phyloP scores from a whole-genome alignment of 1,139 yeast genomes.

The Yamadazyma sp. region DNA sequence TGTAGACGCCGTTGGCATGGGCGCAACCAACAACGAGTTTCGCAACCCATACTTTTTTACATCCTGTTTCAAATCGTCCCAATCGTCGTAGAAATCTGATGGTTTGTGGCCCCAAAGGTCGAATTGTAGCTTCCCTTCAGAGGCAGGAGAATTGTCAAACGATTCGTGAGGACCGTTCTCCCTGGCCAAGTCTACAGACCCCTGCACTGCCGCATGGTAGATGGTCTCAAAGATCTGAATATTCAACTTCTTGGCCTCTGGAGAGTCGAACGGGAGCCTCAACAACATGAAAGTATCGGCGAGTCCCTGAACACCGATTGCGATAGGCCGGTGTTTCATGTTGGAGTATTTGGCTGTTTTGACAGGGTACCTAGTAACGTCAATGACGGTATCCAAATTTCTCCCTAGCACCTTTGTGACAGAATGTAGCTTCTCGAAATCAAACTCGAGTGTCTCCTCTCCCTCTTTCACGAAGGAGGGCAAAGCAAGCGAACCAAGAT shows the following conservation, averaged over 20 bases:
- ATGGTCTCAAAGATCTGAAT: conserved; percentile 86
- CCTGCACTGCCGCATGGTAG: conserved; percentile 82
- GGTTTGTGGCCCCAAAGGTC: conserved; percentile 83
- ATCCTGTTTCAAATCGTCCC: conserved; percentile 68
- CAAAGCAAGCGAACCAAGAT: conserved; percentile 53
- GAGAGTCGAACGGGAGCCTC: conserved; percentile 78
- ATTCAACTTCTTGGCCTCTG: conserved; percentile 68
- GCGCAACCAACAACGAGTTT: conserved; percentile 83
- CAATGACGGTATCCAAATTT: conserved; percentile 76
- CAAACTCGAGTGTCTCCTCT: conserved; percentile 50
- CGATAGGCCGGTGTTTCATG: conserved; percentile 79
- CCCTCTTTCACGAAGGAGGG: conserved; percentile 40
- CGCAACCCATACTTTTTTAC: conserved; percentile 67
- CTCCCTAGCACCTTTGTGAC: conserved; percentile 73
- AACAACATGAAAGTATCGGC: conserved; percentile 82
- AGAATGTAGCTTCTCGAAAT: conserved; percentile 68
- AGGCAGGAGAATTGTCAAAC: conserved; percentile 79
- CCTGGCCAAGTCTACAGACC: conserved; percentile 72
- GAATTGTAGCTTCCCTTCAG: conserved; percentile 73
- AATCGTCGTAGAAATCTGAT: conserved; percentile 63
- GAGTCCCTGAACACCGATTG: conserved; percentile 87
- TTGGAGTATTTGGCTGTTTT: conserved; percentile 68
- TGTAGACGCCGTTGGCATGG: conserved; percentile 95
- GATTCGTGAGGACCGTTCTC: conserved; percentile 66
- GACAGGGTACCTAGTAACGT: conserved; percentile 77